Conservation (phyloP, 2,329 filamentous ascomycete genomes). For the Microsporum ferrugineum region DNA sequence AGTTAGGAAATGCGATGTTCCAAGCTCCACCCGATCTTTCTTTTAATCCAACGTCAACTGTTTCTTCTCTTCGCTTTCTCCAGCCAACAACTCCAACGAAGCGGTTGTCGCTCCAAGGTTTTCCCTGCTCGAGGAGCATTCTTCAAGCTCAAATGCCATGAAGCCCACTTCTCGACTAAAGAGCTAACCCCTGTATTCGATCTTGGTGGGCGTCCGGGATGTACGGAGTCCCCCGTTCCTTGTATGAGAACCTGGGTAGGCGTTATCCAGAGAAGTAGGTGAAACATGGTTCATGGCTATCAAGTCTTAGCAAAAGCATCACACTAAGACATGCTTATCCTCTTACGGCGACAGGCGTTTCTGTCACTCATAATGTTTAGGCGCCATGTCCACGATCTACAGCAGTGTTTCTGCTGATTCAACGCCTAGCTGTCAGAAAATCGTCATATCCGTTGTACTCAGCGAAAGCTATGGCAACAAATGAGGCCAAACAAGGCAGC, state of each 20-base stretch:
- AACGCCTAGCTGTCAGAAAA: neutral
- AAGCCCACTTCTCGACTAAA: neutral
- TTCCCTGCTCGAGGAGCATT: neutral
- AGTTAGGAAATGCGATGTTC: neutral
- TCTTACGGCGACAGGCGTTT: neutral
- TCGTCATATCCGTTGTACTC: neutral
- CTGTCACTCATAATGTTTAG: neutral
- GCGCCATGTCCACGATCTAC: neutral
- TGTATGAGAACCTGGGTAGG: neutral
- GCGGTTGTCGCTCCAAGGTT: neutral
- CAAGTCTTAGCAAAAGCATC: neutral
- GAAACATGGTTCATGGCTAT: slow-evolving; percentile 4
- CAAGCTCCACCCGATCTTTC: neutral
- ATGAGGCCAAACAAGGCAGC: neutral
- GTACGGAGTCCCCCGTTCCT: neutral
- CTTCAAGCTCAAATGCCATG: neutral
- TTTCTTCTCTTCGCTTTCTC: neutral
- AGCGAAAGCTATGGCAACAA: neutral
- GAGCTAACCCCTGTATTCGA: neutral
- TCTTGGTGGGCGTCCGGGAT: neutral
- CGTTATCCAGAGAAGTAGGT: neutral
- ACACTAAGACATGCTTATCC: neutral
- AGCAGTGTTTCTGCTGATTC: neutral
- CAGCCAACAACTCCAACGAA: neutral
- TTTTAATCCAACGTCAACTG: slow-evolving; percentile 1